Conservation (phyloP, 164 flowering plant species). For the Vitis amurensis region DNA sequence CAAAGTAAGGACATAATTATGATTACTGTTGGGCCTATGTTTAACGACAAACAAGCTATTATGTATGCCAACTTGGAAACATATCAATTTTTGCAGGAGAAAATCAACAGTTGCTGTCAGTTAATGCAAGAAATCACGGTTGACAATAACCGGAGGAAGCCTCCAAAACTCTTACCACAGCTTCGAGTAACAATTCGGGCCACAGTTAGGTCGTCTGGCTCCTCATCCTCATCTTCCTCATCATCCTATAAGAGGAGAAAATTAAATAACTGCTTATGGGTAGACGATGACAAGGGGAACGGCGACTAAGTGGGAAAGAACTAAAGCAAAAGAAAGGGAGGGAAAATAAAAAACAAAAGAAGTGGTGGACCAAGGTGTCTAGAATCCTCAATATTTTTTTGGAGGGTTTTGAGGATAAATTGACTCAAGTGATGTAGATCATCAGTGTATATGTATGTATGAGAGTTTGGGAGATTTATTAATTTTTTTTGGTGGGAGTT, state of each 20-base stretch:
- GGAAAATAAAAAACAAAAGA: constrained; percentile 4
- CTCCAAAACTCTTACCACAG: constrained; percentile 47
- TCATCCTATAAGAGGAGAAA: constrained; percentile 65
- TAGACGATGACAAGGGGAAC: constrained; percentile 50
- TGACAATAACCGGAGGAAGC: constrained; percentile 31
- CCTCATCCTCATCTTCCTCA: constrained; percentile 47
- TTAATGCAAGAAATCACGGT: constrained; percentile 50
- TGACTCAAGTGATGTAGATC: constrained; percentile 35
- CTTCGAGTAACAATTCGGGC: constrained; percentile 54
- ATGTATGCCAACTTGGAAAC: constrained; percentile 15
- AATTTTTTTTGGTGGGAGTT: constrained; percentile 27
- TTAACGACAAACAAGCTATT: background rate
- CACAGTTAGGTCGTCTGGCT: constrained; percentile 30
- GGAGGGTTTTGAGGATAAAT: constrained; percentile 31
- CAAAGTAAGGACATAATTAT: constrained; percentile 52
- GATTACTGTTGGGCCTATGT: constrained; percentile 6
- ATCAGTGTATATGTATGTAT: constrained; percentile 21
- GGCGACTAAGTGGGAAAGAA: constrained; percentile 21
- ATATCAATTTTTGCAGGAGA: constrained; percentile 55
- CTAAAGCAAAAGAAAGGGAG: background rate
- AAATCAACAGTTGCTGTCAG: constrained; percentile 55
- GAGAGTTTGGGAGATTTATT: constrained; percentile 28
- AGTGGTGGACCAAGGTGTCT: constrained; percentile 33
- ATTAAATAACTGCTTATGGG: constrained; percentile 55
- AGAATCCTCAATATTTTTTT: constrained; percentile 44